A percentile compares a stretch with the other conserved stretches of the same genome.
Conservation (phyloP, 2,329 filamentous ascomycete species). For the Calonectria pseudoturangicola region DNA sequence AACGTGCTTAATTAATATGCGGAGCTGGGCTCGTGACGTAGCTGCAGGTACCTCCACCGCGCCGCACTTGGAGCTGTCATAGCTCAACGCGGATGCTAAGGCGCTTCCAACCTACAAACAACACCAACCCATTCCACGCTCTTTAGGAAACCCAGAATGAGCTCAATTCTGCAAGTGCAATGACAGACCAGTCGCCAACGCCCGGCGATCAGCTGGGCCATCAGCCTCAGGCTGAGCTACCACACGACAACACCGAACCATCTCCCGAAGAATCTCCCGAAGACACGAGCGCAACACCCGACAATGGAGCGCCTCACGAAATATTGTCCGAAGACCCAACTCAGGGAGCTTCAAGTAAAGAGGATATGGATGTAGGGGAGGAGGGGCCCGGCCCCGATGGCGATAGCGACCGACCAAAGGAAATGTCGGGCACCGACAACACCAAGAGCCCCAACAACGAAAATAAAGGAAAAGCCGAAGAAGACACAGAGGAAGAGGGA, state of each 20-base stretch:
- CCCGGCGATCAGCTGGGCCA: constrained; percentile 55
- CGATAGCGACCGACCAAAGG: constrained; percentile 57
- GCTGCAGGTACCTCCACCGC: constrained; percentile 50
- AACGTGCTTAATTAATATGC: constrained; percentile 29
- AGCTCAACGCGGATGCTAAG: constrained; percentile 47
- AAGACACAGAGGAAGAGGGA: constrained; percentile 38
- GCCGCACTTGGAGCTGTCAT: constrained; percentile 50
- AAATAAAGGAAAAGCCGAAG: constrained; percentile 31
- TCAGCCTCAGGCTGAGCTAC: constrained; percentile 44
- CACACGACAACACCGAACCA: constrained; percentile 41
- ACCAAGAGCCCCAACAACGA: constrained; percentile 35
- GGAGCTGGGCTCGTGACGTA: constrained; percentile 57
- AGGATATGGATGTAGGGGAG: constrained; percentile 49
- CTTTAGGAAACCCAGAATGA: constrained; percentile 55
- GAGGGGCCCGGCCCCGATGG: constrained; percentile 64
- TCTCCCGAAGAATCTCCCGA: constrained; percentile 28
- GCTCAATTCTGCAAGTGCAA: constrained; percentile 56
- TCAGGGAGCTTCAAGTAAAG: neutral
- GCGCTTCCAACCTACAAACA: constrained; percentile 34
- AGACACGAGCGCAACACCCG: constrained; percentile 28
- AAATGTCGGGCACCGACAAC: constrained; percentile 33
- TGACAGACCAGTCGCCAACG: constrained; percentile 65
- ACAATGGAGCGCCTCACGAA: constrained; percentile 16
- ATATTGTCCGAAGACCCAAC: neutral
- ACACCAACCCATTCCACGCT: constrained; percentile 41